A percentile compares a stretch with the other conserved stretches of the same genome.
phyloP scores from a whole-genome alignment of 2,329 filamentous ascomycete genomes.

The Decorospora gaudefroyi region DNA sequence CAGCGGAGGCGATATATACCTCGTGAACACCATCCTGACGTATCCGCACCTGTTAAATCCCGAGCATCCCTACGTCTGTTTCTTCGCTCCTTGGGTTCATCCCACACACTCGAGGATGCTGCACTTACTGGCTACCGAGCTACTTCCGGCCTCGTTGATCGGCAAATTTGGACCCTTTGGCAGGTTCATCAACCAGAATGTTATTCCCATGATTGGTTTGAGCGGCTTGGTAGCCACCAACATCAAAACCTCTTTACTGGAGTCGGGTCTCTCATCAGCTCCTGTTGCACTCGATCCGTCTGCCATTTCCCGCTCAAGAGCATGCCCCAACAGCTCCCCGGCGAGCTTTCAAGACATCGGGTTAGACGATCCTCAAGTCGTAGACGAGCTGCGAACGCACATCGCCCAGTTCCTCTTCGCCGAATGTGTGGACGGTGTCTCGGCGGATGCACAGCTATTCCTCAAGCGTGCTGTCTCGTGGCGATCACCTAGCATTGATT shows the following conservation, averaged over 20 bases:
- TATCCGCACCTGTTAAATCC: conserved; percentile 37
- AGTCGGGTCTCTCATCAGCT: conserved; percentile 11
- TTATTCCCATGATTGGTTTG: conserved; percentile 29
- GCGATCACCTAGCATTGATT: conserved; percentile 25
- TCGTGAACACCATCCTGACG: conserved; percentile 35
- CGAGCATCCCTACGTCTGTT: conserved; percentile 31
- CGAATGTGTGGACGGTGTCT: conserved; percentile 34
- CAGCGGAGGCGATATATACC: conserved; percentile 40
- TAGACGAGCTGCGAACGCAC: conserved; percentile 29
- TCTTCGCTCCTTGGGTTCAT: conserved; percentile 44
- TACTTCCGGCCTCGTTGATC: conserved; percentile 34
- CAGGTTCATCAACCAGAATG: conserved; percentile 30
- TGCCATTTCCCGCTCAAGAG: conserved; percentile 2
- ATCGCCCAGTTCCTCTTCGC: conserved; percentile 35
- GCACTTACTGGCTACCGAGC: conserved; percentile 26
- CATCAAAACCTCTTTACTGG: conserved; percentile 15
- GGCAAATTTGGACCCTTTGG: conserved; percentile 30
- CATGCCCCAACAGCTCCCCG: conserved; percentile 1
- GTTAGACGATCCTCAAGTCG: conserved; percentile 24
- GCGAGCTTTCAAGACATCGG: conserved; percentile 1
- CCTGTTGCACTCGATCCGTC: conserved; percentile 20
- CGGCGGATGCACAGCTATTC: conserved; percentile 35
- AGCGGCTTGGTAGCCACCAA: conserved; percentile 26
- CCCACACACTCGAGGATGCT: conserved; percentile 31
- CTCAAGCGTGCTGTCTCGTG: conserved; percentile 29